Evolutionary conservation across 2,329 filamentous ascomycete species (phyloP), one percentile per base, ranked within the genome.

Genomic region (Coniochaeta hoffmannii): DNA sequence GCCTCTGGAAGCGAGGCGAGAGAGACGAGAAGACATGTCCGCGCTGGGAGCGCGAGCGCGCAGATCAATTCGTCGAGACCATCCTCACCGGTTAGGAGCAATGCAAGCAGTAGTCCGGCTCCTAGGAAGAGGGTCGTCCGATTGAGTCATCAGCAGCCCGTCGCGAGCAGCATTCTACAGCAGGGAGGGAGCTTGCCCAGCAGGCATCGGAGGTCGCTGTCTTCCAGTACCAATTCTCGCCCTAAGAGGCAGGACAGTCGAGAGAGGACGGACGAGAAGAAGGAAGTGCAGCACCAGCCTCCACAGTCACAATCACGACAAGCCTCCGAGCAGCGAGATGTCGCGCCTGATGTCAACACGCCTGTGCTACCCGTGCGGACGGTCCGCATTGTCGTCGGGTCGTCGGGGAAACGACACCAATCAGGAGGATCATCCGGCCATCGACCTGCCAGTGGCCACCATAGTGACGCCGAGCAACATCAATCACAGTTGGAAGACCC

Each of bases 121-220:
- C 68, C 65, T 1, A 73, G 80, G 58, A 83, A 82, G 64, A 72
- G 81, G 38, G 77, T 85, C 30, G 79, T 85, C 15, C 76, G 81
- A 14, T 69, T 85, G 17, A 83, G 79, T 65, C 1, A 61, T 56
- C 14, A 75, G 75, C 56, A 74, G 76, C 1, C 41, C 26, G 41
- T 46, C 10, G 41, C 73, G 79, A 65, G 65, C 66, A 34, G 53
- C 53, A 17, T 53, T 58, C 19, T 54, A 50, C 30, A 59, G 50
- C 11, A 51, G 11, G 55, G 59, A 12, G 59, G 59, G 11, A 60
- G 63, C 50, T 60, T 63, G n/a, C 63, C 63, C 12, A 76, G 75
- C 57, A 73, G 77, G 49, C 69, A 79, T 44, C 80, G 80, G 12
- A 77, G 73, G n/a, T 82, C 79, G 0, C 64, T 77, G 22, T 78